phyloP scores from a whole-genome alignment of 257 asterid species.

The Thymus quinquecostatus region DNA sequence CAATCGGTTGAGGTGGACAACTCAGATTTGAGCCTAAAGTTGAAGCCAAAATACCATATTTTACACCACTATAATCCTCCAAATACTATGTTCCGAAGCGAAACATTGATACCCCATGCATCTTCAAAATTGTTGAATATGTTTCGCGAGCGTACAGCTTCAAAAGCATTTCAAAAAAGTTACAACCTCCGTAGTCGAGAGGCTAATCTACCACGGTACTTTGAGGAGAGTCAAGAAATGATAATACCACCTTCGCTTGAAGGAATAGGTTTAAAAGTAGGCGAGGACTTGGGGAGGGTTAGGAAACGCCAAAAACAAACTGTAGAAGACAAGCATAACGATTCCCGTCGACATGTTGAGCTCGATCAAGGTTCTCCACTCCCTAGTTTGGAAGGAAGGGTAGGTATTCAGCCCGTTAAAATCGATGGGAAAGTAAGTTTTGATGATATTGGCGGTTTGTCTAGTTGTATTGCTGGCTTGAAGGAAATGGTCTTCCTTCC shows the following conservation, averaged over 20 bases:
- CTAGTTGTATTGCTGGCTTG: constrained; percentile 87
- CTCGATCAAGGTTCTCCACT: constrained; percentile 93
- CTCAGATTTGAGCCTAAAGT: too few relatives aligned
- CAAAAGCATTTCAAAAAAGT: constrained; percentile 40
- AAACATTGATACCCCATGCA: constrained; percentile 66
- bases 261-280: constrained; percentile 83
- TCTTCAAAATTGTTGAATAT: constrained; percentile 80
- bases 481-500: constrained; percentile 98
- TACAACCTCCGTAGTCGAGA: constrained; percentile 94
- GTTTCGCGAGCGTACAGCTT: constrained; percentile 67
- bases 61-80: constrained; percentile 23
- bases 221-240: constrained; percentile 73
- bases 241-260: constrained; percentile 69
- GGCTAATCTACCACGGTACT: constrained; percentile 73
- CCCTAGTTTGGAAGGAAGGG: constrained; percentile 98
- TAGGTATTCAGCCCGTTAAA: constrained; percentile 96
- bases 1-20: too few relatives aligned
- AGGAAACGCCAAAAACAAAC: constrained; percentile 86
- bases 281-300: constrained; percentile 74
- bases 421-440: constrained; percentile 87
- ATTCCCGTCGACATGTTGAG: constrained; percentile 91
- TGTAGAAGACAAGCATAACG: constrained; percentile 84
- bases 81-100: constrained; percentile 45
- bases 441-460: constrained; percentile 95
- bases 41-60: too few relatives aligned